Conservation (phyloP, 2,329 filamentous ascomycete genomes). For the Colletotrichum echinochloae region DNA sequence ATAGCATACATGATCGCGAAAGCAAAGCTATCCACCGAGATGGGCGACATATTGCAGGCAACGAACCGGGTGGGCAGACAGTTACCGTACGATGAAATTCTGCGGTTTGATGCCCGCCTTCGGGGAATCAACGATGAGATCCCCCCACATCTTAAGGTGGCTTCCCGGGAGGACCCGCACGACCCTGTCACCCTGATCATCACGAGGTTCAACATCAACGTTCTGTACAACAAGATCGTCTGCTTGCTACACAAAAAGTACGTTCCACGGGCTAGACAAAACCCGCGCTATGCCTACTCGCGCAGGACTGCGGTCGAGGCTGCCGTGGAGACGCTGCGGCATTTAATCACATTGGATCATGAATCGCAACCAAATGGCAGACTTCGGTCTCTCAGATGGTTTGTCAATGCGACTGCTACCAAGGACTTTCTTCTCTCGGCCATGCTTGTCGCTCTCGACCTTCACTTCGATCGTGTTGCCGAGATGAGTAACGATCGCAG, state of each 20-base stretch:
- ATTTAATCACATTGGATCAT: slow-evolving; percentile 79
- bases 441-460: slow-evolving; percentile 85
- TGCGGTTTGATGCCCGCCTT: slow-evolving; percentile 71
- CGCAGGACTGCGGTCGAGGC: slow-evolving; percentile 87
- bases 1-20: slow-evolving; percentile 85
- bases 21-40: slow-evolving; percentile 73
- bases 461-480: slow-evolving; percentile 75
- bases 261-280: slow-evolving; percentile 80
- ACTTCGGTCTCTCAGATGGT: slow-evolving; percentile 80
- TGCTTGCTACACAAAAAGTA: slow-evolving; percentile 92
- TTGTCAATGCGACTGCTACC: slow-evolving; percentile 81
- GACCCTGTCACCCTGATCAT: slow-evolving; percentile 89
- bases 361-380: slow-evolving; percentile 81
- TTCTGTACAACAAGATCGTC: slow-evolving; percentile 88
- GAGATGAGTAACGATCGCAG: slow-evolving; percentile 55
- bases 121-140: slow-evolving; percentile 73
- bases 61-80: slow-evolving; percentile 67
- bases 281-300: slow-evolving; percentile 85
- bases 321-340: slow-evolving; percentile 82
- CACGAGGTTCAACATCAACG: slow-evolving; percentile 85
- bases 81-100: slow-evolving; percentile 72
- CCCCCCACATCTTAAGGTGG: slow-evolving; percentile 83
- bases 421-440: slow-evolving; percentile 89
- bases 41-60: slow-evolving; percentile 78
- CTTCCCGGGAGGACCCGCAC: slow-evolving; percentile 78